Conservation (phyloP, 768 basidiomycete genomes). For the Rubroboletus satanas region DNA sequence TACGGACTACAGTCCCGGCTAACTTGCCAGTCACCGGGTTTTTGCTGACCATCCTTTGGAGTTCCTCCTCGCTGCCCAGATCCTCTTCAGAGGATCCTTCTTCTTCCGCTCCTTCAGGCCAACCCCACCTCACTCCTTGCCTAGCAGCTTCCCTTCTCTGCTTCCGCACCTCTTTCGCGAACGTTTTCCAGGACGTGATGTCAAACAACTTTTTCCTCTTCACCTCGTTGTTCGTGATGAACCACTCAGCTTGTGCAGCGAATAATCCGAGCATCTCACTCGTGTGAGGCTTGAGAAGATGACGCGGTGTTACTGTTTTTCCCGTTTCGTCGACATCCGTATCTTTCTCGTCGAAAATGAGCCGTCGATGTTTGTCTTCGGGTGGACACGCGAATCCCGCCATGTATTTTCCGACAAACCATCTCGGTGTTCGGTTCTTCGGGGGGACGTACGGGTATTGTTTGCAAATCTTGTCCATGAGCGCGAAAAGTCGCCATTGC, state of each 20-base stretch:
- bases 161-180: constrained; percentile 34
- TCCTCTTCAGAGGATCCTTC: constrained; percentile 11
- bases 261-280: constrained; percentile 51
- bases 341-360: constrained; percentile 35
- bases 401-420: constrained; percentile 46
- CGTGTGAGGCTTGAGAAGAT: constrained; percentile 44
- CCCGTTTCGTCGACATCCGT: constrained; percentile 30
- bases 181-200: constrained; percentile 44
- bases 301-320: constrained; percentile 32
- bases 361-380: constrained; percentile 30
- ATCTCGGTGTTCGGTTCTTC: constrained; percentile 44
- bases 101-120: constrained; percentile 14
- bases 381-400: constrained; percentile 21
- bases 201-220: constrained; percentile 36
- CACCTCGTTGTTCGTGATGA: constrained; percentile 46
- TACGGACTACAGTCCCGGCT: constrained; percentile 14
- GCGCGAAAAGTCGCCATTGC: constrained; percentile 45
- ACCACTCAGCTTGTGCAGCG: constrained; percentile 57
- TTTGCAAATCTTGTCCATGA: constrained; percentile 44
- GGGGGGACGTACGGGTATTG: constrained; percentile 33
- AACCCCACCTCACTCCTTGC: constrained; percentile 22
- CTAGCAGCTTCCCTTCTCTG: constrained; percentile 33
- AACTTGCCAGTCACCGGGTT: constrained; percentile 31
- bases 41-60: constrained; percentile 12
- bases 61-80: not conserved